These are phyloP conservation scores for Debaryomyces maramus DNA, from an alignment of 805 yeast species.

Conservation along the genomic window DNA sequence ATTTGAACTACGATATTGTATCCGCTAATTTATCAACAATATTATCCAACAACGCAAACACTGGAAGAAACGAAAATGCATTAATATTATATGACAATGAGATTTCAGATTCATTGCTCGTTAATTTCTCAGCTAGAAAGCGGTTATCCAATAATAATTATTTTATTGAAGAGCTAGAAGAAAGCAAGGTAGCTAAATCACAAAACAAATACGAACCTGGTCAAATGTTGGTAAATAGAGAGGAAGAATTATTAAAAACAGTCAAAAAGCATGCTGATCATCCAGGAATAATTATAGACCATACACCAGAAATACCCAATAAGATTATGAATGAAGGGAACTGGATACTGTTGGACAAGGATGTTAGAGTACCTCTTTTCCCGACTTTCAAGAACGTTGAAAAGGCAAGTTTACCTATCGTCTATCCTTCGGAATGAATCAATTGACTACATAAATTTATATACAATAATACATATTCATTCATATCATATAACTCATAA, in stretches of 20 bases:
- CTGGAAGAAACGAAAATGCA: slow-evolving; percentile 11
- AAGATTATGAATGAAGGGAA: slow-evolving; percentile 18
- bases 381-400: slow-evolving; percentile 69
- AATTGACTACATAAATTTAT: background rate
- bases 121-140: slow-evolving; percentile 23
- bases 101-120: slow-evolving; percentile 25
- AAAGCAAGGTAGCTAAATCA: slow-evolving; percentile 7
- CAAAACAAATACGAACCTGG: slow-evolving; percentile 2
- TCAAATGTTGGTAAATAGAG: slow-evolving; percentile 8
- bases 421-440: slow-evolving; percentile 30
- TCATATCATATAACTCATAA: slow-evolving; percentile 24
- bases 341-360: slow-evolving; percentile 20
- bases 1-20: slow-evolving; percentile 18
- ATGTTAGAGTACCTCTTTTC: slow-evolving; percentile 30
- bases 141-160: slow-evolving; percentile 23
- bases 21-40: slow-evolving; percentile 15
- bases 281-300: slow-evolving; percentile 36
- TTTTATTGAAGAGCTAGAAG: slow-evolving; percentile 15
- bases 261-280: slow-evolving; percentile 26
- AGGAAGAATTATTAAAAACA: slow-evolving; percentile 21
- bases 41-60: slow-evolving; percentile 3
- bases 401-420: slow-evolving; percentile 51
- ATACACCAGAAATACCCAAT: slow-evolving; percentile 37
- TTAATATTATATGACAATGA: slow-evolving; percentile 19
- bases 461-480: slow-evolving; percentile 1